Conservation (phyloP, 2,329 filamentous ascomycete genomes). For the Raffaelea deltoideospora region DNA sequence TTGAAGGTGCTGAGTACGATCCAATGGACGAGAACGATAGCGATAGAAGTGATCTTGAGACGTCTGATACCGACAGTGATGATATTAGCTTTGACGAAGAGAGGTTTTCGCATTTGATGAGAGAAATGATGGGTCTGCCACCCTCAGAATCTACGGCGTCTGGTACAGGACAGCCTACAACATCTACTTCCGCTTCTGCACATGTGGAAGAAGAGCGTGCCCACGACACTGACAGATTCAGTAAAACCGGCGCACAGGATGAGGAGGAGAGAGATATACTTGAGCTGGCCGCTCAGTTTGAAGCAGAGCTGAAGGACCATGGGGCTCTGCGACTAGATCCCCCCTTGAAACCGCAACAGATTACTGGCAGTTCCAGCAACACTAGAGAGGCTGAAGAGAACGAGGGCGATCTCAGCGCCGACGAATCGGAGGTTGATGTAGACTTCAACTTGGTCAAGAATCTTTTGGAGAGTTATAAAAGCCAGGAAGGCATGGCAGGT, state of each 20-base stretch:
- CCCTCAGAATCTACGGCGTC: neutral
- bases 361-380: too few relatives aligned
- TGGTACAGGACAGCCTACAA: too few relatives aligned
- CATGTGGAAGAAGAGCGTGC: constrained; percentile 4
- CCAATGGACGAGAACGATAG: constrained; percentile 56
- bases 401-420: too few relatives aligned
- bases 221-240: neutral
- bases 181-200: too few relatives aligned
- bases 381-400: too few relatives aligned
- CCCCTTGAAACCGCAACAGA: too few relatives aligned
- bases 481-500: constrained; percentile 71
- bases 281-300: constrained; percentile 53
- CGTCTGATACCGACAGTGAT: constrained; percentile 24
- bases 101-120: constrained; percentile 78
- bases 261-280: constrained; percentile 37
- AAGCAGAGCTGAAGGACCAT: constrained; percentile 53
- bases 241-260: too few relatives aligned
- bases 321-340: constrained; percentile 46
- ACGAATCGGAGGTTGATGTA: constrained; percentile 52
- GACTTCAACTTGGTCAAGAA: constrained; percentile 85
- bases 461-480: constrained; percentile 81
- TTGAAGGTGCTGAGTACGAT: constrained; percentile 60
- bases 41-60: constrained; percentile 29
- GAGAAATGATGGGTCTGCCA: constrained; percentile 69
- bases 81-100: constrained; percentile 67